Evolutionary conservation across 2,329 filamentous ascomycete species (phyloP).

Genomic region (Colletotrichum lini): DNA sequence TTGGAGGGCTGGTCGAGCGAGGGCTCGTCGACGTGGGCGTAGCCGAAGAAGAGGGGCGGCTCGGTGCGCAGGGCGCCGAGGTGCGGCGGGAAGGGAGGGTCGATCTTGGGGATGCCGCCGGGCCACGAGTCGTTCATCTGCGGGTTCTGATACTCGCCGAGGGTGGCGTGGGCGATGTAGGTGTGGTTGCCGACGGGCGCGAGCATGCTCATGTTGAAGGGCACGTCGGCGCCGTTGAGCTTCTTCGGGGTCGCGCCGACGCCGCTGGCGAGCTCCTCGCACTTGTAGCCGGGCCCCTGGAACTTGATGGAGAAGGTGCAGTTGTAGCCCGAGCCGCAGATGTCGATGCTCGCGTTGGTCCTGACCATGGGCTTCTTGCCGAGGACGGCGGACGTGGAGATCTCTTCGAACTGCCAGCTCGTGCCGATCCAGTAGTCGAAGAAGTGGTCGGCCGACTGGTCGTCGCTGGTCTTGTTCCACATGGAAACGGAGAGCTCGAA

Average conservation of each 20-base stretch:
- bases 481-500: slow-evolving; percentile 49
- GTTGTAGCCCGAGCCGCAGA: slow-evolving; percentile 53
- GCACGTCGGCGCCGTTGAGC: slow-evolving; percentile 45
- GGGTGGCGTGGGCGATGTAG: slow-evolving; percentile 49
- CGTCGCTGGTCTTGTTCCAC: slow-evolving; percentile 51
- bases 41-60: slow-evolving; percentile 55
- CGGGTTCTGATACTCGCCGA: slow-evolving; percentile 48
- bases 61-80: slow-evolving; percentile 53
- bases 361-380: slow-evolving; percentile 46
- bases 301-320: slow-evolving; percentile 53
- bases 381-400: slow-evolving; percentile 48
- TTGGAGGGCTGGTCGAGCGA: slow-evolving; percentile 42
- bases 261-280: slow-evolving; percentile 49
- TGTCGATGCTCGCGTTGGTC: slow-evolving; percentile 48
- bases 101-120: slow-evolving; percentile 48
- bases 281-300: slow-evolving; percentile 55
- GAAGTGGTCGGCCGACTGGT: slow-evolving; percentile 45
- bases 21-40: slow-evolving; percentile 47
- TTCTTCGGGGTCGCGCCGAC: slow-evolving; percentile 45
- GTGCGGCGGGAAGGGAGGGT: slow-evolving; percentile 45
- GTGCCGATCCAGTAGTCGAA: slow-evolving; percentile 52
- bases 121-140: slow-evolving; percentile 45
- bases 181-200: slow-evolving; percentile 50
- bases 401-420: slow-evolving; percentile 47
- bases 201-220: slow-evolving; percentile 48